Percentiles rank a stretch among this genome's conserved stretches.
Evolutionary conservation across 2,329 filamentous ascomycete species (phyloP).

Genomic region (Diaporthe ampelina): DNA sequence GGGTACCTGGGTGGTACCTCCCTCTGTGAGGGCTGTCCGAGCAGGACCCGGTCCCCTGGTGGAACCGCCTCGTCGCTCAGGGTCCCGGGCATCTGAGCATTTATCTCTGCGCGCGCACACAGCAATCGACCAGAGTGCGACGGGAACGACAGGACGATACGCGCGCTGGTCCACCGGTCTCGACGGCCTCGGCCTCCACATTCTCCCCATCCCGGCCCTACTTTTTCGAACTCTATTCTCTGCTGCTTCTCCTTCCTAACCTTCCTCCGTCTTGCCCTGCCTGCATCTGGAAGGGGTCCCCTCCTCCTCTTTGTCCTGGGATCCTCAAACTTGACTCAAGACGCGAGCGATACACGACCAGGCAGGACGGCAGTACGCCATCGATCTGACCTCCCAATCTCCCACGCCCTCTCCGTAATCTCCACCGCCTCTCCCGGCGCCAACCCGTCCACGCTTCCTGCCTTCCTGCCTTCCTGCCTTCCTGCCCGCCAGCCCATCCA

Average conservation of each 20-base stretch:
- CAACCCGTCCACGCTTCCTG: conserved; percentile 1
- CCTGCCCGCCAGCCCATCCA: no score
- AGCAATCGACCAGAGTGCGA: neutral
- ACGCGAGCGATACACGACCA: conserved; percentile 34
- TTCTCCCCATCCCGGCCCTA: conserved; percentile 27
- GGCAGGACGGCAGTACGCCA: conserved; percentile 7
- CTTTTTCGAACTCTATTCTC: conserved; percentile 15
- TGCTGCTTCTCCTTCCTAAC: neutral
- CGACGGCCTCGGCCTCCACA: conserved; percentile 27
- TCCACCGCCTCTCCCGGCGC: conserved; percentile 33
- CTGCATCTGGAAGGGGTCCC: conserved; percentile 7
- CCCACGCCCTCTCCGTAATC: conserved; percentile 29
- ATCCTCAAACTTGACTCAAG: conserved; percentile 39
- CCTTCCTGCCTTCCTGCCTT: neutral
- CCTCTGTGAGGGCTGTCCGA: neutral
- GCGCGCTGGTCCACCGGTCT: neutral
- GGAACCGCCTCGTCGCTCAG: conserved; percentile 27
- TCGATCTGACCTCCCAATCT: conserved; percentile 35
- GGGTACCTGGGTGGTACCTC: neutral
- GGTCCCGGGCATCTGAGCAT: conserved; percentile 22
- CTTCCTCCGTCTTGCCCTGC: neutral
- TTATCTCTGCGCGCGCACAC: neutral
- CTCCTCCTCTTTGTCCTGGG: conserved; percentile 22
- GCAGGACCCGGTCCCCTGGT: neutral
- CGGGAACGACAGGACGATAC: conserved; percentile 11